Conservation (phyloP, 192 early-diverging fungal genomes). For the Coemansia sp. region DNA sequence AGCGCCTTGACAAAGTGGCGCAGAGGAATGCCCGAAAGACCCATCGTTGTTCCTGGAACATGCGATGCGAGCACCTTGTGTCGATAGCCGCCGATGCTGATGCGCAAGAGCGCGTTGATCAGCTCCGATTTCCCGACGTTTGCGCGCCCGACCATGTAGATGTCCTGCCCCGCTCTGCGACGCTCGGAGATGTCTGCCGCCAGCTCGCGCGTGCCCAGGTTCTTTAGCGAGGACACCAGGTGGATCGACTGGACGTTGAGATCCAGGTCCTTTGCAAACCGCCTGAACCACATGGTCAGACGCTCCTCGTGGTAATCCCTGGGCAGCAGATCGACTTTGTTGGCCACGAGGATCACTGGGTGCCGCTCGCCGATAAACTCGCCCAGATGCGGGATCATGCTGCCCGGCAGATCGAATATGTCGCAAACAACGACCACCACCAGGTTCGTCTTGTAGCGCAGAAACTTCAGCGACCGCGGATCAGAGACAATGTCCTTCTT, state of each 20-base stretch:
- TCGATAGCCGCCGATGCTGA: conserved; percentile 45
- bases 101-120: conserved; percentile 62
- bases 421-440: conserved; percentile 64
- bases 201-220: conserved; percentile 55
- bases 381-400: conserved; percentile 52
- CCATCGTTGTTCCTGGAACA: conserved; percentile 75
- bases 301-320: conserved; percentile 55
- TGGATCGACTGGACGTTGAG: conserved; percentile 50
- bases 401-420: conserved; percentile 65
- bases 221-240: conserved; percentile 62
- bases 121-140: conserved; percentile 80
- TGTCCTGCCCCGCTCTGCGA: conserved; percentile 51
- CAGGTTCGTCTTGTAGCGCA: conserved; percentile 54
- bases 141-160: conserved; percentile 69
- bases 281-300: conserved; percentile 55
- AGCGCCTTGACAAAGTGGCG: conserved; percentile 53
- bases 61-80: conserved; percentile 60
- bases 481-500: conserved; percentile 55
- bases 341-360: conserved; percentile 62
- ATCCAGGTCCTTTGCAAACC: conserved; percentile 42
- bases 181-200: conserved; percentile 42
- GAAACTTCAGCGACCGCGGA: conserved; percentile 54
- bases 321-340: conserved; percentile 71
- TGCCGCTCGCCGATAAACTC: conserved; percentile 56
- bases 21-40: conserved; percentile 58